These are phyloP conservation scores for Leccinum ochraceum DNA, from an alignment of 768 basidiomycete species.

Conservation along the genomic window DNA sequence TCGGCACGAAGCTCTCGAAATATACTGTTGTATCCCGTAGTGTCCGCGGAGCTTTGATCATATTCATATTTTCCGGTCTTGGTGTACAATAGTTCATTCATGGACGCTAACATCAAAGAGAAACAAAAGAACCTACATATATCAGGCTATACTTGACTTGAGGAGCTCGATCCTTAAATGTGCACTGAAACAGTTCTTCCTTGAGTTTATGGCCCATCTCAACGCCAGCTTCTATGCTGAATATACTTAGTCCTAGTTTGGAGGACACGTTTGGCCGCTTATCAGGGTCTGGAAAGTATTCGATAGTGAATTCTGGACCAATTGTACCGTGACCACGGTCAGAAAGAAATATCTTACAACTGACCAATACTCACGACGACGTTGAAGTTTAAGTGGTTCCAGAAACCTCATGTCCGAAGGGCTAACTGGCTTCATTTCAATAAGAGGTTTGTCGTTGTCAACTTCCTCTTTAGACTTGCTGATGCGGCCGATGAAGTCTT, in stretches of 20 bases:
- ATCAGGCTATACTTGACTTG: slow-evolving; percentile 8
- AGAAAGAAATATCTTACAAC: not conserved
- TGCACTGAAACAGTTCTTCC: not conserved
- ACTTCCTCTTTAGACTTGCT: slow-evolving; percentile 56
- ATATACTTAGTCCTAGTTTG: slow-evolving; percentile 31
- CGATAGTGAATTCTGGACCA: not conserved
- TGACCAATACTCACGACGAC: not conserved
- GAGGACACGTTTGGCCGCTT: not conserved
- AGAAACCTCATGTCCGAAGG: slow-evolving; percentile 59
- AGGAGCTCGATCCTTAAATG: not conserved
- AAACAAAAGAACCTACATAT: slow-evolving; percentile 5
- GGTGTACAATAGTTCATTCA: not conserved
- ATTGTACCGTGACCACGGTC: not conserved
- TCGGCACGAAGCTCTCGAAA: slow-evolving; percentile 13
- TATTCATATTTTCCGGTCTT: slow-evolving; percentile 10
- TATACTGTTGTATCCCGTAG: not conserved
- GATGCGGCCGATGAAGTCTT: slow-evolving; percentile 61
- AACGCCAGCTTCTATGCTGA: slow-evolving; percentile 15
- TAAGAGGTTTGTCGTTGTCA: slow-evolving; percentile 44
- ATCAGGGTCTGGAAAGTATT: not conserved
- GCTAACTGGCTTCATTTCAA: slow-evolving; percentile 54
- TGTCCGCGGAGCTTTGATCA: not conserved
- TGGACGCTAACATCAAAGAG: not conserved
- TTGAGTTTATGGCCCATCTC: not conserved
- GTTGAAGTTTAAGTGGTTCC: slow-evolving; percentile 56